Evolutionary conservation across 331 rosid genomes (phyloP), one percentile per base, ranked within the genome.

Genomic region (Quercus tomentella): DNA sequence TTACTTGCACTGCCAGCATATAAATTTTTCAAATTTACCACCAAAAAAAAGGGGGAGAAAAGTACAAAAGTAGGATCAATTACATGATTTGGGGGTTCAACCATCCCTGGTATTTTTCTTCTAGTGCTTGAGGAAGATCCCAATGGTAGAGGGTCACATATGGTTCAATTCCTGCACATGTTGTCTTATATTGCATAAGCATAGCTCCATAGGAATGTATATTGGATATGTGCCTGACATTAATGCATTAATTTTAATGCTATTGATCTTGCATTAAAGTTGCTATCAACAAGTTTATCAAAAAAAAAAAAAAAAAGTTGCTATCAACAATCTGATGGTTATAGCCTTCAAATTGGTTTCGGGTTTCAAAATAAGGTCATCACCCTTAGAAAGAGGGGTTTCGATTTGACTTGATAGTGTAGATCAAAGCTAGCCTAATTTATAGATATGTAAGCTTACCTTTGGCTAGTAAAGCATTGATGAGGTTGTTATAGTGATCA

Each of bases 121-220:
- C 97, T 80, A 93, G 84, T 26, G 92, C 91, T 87, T 92, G 99
- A 45, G 99, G 99, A 72, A 93, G 88, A 84, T 96, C 99, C 99
- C 99, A 96, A 41, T 96, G 99, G 74, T 91, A 96, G 37, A 96
- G 82, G 68, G 99, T 96, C 72, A 93, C 97, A 65, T 96, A 96
- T 0, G 99, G 99, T 82, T 88, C 88, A 70, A 96, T 88, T 76
- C 97, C 99, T 96, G 45, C 28, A 43, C 23, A 66, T 41, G 17
- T 20, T 17, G 70, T 63, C 41, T 26, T 26, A 17, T 33, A 63
- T 15, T 5, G 17, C 21, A 28, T 63, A 26, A 63, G 70, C 43
- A 23, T 60, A 22, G 20, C 28, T 22, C 31, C 12, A 60, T 23
- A 12, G 54, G 15, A 49, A 49, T 10, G 54, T 49, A 49, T 49